phyloP scores from a whole-genome alignment of 2,329 filamentous ascomycete genomes.

The Nemania sp. region DNA sequence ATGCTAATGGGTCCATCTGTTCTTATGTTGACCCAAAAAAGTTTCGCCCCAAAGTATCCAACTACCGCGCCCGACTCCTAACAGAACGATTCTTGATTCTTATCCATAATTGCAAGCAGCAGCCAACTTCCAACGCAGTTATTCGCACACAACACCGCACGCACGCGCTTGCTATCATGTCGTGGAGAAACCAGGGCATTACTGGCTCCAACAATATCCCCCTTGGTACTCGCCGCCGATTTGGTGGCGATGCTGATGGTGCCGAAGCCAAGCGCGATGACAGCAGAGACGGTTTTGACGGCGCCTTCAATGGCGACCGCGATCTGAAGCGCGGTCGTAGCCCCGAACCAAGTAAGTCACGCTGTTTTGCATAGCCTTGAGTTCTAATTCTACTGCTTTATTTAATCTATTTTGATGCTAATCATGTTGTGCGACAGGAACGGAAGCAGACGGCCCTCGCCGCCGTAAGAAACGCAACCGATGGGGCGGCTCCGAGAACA shows the following conservation, averaged over 20 bases:
- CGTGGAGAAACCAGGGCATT: conserved; percentile 77
- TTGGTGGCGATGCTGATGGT: conserved; percentile 63
- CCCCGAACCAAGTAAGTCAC: conserved; percentile 72
- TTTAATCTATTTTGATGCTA: conserved; percentile 22
- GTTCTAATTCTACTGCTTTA: background rate
- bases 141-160: background rate
- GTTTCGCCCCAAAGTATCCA: conserved; percentile 23
- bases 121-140: background rate
- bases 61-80: background rate
- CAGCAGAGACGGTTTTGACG: conserved; percentile 32
- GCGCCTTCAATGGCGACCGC: conserved; percentile 49
- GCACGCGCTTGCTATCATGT: conserved; percentile 49
- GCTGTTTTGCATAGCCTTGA: background rate
- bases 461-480: conserved; percentile 98
- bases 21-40: conserved; percentile 19
- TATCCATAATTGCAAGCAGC: background rate
- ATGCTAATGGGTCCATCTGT: conserved; percentile 8
- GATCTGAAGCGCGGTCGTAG: conserved; percentile 88
- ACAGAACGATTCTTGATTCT: background rate
- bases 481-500: conserved; percentile 98
- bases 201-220: conserved; percentile 99
- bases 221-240: conserved; percentile 79
- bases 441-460: conserved; percentile 73
- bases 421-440: conserved; percentile 44
- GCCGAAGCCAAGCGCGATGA: conserved; percentile 38